Conservation (phyloP, 345 rosid species). For the Bruguiera sexangula region DNA sequence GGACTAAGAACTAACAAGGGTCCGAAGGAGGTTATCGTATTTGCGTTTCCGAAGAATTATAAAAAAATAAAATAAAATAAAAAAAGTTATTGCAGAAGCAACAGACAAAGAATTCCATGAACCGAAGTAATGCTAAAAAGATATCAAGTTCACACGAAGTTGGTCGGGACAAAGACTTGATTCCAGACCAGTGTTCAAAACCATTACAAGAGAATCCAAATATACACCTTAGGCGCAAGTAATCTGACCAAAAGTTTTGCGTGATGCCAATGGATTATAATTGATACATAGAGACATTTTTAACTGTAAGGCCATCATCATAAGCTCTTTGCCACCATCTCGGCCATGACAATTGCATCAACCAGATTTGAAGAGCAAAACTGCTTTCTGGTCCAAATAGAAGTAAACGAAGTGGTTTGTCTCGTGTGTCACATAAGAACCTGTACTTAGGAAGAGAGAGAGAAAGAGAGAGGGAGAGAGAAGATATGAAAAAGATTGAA, state of each 20-base stretch:
- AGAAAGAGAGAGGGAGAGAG: not conserved
- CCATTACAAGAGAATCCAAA: conserved; percentile 18
- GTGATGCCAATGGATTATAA: conserved; percentile 13
- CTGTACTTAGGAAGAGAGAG: conserved; percentile 30
- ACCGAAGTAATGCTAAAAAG: not conserved
- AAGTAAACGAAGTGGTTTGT: conserved; percentile 95
- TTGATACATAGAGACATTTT: conserved; percentile 33
- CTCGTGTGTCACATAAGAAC: conserved; percentile 96
- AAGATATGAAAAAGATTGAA: not conserved
- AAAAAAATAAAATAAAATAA: no score
- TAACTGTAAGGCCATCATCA: conserved; percentile 14
- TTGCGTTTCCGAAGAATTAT: no score
- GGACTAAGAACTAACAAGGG: no score
- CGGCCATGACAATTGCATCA: conserved; percentile 4
- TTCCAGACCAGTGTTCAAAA: not conserved
- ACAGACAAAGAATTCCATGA: no score
- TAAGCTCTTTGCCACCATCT: conserved; percentile 7
- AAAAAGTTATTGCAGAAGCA: no score
- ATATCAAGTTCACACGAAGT: not conserved
- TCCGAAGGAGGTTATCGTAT: no score
- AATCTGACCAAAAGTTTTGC: conserved; percentile 21
- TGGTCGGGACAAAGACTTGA: not conserved
- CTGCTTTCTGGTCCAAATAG: conserved; percentile 90
- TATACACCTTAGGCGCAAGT: conserved; percentile 36
- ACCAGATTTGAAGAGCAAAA: conserved; percentile 94